Percentiles rank a stretch among this genome's conserved stretches.
Conservation (phyloP, 345 rosid genomes). For the Eucalyptus sideroxylon region DNA sequence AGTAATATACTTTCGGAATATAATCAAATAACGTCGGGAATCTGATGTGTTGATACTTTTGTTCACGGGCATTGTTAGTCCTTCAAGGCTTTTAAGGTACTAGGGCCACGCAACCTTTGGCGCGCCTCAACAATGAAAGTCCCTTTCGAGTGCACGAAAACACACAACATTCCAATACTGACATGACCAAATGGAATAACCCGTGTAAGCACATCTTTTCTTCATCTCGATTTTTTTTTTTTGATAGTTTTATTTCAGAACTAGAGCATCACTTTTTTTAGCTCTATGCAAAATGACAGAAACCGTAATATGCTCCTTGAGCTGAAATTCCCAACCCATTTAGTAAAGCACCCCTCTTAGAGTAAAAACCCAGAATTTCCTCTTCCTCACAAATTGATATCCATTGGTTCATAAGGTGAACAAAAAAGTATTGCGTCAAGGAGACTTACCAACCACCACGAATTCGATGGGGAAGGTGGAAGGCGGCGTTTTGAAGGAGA, state of each 20-base stretch:
- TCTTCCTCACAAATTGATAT: background rate
- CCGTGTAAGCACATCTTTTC: background rate
- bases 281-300: background rate
- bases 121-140: background rate
- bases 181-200: background rate
- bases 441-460: conserved; percentile 51
- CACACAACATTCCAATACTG: background rate
- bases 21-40: background rate
- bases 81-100: background rate
- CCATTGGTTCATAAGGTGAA: background rate
- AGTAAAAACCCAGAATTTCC: background rate
- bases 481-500: conserved; percentile 78
- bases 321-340: background rate
- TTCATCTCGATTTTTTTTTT: background rate
- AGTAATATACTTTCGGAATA: background rate
- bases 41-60: background rate
- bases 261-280: background rate
- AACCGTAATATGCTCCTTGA: background rate
- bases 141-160: background rate
- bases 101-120: background rate
- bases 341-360: background rate
- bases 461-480: conserved; percentile 54
- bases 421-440: background rate
- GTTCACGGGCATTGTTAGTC: background rate
- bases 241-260: background rate